Evolutionary conservation across 108 stramenopile species (phyloP), one percentile per base, ranked within the genome.

Genomic region (Chaetoceros muelleri): DNA sequence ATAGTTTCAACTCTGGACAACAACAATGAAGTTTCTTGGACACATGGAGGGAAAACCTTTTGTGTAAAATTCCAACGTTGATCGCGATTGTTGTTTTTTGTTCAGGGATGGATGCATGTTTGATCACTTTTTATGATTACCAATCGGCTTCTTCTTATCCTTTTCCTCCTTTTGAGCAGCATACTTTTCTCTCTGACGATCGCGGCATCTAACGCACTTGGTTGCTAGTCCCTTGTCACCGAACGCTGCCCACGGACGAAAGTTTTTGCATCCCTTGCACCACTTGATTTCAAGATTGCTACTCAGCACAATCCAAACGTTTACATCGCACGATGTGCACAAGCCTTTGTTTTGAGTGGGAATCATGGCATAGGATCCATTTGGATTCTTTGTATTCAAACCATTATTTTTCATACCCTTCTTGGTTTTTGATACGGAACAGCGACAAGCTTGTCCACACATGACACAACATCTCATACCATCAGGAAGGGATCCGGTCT

Each of bases 381-480:
- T 40, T 40, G 34, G 8, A 10, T 13, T 13, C 13, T 40, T 5
- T 40, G 5, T 5, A 40, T 40, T 5, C 34, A 10, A 13, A n/a
- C n/a, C n/a, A 40, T 40, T 13, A 49, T 49, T 49, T 18, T 49
- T 24, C 18, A 13, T 10, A 40, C 8, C 34, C 52, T 82, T 87
- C 19, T 64, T 65, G 58, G 83, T 91, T 50, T 62, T 79, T 8
- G 76, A 72, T 2, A 31, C 53, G 20, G 79, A 74, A 58, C 76
- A 79, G 28, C 77, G 83, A 57, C 90, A 87, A 18, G 85, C 84
- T 57, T 82, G 74, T 24, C 90, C 90, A 60, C 90, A 91, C 90
- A 91, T 91, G 28, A 91, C 90, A 62, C 90, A 91, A 58, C 82
- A 87, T 30, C 82, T 67, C 80, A 87, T 87, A 23, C 90, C 90